Conservation (phyloP, 78 protist genomes). For the Dictyostelium citrinum region DNA sequence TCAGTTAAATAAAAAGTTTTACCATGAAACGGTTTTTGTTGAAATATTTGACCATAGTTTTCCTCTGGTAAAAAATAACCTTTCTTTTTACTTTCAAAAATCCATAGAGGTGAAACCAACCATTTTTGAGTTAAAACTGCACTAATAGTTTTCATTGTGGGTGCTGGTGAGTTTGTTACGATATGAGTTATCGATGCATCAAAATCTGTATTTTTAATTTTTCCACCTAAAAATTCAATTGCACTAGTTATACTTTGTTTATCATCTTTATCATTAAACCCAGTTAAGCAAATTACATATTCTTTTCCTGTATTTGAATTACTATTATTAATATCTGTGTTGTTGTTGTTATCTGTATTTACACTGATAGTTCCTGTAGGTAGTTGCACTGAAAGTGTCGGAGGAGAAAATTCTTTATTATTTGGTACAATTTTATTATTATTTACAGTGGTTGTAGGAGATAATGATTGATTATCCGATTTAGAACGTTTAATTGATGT, state of each 20-base stretch:
- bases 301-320: not conserved
- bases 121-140: constrained; percentile 30
- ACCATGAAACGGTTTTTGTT: not conserved
- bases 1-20: not conserved
- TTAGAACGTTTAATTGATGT: not conserved
- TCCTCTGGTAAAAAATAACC: not conserved
- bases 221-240: constrained; percentile 5
- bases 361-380: not conserved
- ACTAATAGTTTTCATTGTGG: constrained; percentile 43
- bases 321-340: not conserved
- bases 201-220: not conserved
- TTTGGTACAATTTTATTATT: not conserved
- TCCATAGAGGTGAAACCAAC: constrained; percentile 40
- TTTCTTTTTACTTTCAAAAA: not conserved
- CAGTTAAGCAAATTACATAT: not conserved
- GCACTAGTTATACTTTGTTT: not conserved
- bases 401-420: not conserved
- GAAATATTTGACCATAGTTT: not conserved
- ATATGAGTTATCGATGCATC: constrained; percentile 50
- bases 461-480: not conserved
- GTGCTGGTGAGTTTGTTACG: not conserved
- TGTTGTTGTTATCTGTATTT: not conserved
- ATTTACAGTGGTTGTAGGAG: not conserved
- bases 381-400: not conserved
- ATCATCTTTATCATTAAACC: constrained; percentile 20